phyloP scores from a whole-genome alignment of 805 yeast genomes.

The Kluyveromyces starmeri region DNA sequence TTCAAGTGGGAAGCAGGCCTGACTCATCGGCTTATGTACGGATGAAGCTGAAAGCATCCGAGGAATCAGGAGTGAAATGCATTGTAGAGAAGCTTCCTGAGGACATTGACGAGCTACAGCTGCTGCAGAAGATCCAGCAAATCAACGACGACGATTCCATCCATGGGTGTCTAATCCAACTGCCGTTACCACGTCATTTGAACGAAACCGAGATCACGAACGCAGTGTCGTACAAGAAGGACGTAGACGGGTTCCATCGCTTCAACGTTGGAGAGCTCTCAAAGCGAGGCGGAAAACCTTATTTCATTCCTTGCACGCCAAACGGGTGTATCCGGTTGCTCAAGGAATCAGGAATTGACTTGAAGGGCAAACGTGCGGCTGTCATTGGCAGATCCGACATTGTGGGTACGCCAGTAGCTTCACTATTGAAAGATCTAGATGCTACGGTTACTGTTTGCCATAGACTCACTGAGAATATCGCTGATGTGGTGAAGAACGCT shows the following conservation, averaged over 20 bases:
- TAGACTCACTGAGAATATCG: slow-evolving; percentile 48
- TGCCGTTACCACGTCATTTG: slow-evolving; percentile 66
- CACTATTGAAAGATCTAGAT: slow-evolving; percentile 56
- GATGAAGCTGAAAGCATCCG: slow-evolving; percentile 72
- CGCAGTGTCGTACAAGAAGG: slow-evolving; percentile 58
- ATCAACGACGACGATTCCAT: slow-evolving; percentile 53
- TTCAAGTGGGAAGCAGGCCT: slow-evolving; percentile 70
- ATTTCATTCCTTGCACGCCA: slow-evolving; percentile 76
- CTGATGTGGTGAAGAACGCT: slow-evolving; percentile 46
- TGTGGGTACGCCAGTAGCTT: slow-evolving; percentile 75
- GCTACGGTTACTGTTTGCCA: slow-evolving; percentile 75
- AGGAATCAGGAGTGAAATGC: slow-evolving; percentile 59
- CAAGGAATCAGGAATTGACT: slow-evolving; percentile 43
- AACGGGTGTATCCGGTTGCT: slow-evolving; percentile 66
- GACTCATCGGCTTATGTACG: slow-evolving; percentile 77
- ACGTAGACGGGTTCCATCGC: slow-evolving; percentile 79
- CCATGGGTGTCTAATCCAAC: slow-evolving; percentile 68
- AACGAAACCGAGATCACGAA: slow-evolving; percentile 60
- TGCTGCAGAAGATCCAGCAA: slow-evolving; percentile 43
- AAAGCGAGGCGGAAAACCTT: slow-evolving; percentile 63
- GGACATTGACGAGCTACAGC: slow-evolving; percentile 43
- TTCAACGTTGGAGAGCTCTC: slow-evolving; percentile 69
- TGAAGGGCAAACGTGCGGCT: slow-evolving; percentile 67
- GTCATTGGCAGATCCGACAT: slow-evolving; percentile 81
- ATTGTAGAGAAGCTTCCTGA: slow-evolving; percentile 51